Percentiles rank a stretch among this genome's conserved stretches.
These are phyloP conservation scores for Cladosporium halotolerans DNA, from an alignment of 2,329 filamentous ascomycete genomes.

Conservation along the genomic window DNA sequence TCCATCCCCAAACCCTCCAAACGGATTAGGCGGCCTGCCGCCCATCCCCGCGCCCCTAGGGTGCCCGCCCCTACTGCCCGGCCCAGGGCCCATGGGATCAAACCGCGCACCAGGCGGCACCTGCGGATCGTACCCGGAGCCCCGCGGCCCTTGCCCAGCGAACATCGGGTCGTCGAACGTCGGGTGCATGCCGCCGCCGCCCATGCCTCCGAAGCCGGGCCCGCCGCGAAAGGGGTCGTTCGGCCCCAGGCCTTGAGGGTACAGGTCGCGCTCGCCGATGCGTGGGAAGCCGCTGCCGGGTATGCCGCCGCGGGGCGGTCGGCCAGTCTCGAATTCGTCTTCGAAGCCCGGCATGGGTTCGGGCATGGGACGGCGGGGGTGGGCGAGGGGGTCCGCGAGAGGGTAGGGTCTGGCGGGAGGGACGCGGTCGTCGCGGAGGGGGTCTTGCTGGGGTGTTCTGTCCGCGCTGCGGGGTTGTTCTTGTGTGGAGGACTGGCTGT, in stretches of 20 bases:
- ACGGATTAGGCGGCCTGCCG: conserved; percentile 50
- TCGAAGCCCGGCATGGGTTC: conserved; percentile 81
- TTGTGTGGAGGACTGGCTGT: conserved; percentile 15
- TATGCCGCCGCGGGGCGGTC: conserved; percentile 52
- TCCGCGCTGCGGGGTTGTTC: conserved; percentile 18
- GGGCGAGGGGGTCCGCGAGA: conserved; percentile 52
- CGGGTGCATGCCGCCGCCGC: conserved; percentile 84
- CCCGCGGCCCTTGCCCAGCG: conserved; percentile 44
- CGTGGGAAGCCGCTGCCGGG: conserved; percentile 34
- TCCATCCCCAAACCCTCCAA: conserved; percentile 54
- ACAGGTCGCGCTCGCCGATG: conserved; percentile 80
- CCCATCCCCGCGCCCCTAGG: conserved; percentile 41
- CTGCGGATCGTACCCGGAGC: conserved; percentile 57
- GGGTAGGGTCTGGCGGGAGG: conserved; percentile 63
- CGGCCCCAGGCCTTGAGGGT: conserved; percentile 79
- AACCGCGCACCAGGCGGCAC: conserved; percentile 85
- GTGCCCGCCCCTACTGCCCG: conserved; percentile 38
- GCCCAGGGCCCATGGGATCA: conserved; percentile 74
- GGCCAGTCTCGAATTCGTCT: conserved; percentile 79
- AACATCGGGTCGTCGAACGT: conserved; percentile 91
- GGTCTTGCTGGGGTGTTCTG: conserved; percentile 37
- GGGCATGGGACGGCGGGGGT: conserved; percentile 58
- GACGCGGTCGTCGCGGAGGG: conserved; percentile 42
- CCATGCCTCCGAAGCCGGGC: conserved; percentile 43
- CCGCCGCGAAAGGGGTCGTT: conserved; percentile 70